Evolutionary conservation across 1,284 basidiomycete species (phyloP).

Genomic region (Puccinia hordei): DNA sequence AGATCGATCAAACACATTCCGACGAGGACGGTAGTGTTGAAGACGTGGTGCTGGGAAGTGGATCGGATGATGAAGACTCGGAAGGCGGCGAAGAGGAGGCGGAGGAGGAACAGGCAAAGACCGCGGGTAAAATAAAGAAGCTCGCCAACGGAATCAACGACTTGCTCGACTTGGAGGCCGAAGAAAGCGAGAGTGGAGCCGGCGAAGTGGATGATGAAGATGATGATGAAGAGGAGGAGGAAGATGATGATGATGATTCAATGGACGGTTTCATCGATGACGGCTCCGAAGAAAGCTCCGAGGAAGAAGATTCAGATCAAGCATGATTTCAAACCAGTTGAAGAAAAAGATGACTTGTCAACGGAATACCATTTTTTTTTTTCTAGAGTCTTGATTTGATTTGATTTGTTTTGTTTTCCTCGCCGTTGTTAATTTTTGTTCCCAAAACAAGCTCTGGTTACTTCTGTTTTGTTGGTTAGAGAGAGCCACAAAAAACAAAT

Average conservation of each 20-base stretch:
- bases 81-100: constrained; percentile 53
- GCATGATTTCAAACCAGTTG: background rate
- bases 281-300: constrained; percentile 53
- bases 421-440: too few species aligned
- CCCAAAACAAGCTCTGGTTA: too few species aligned
- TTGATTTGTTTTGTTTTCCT: too few species aligned
- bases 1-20: constrained; percentile 9
- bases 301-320: constrained; percentile 66
- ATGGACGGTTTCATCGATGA: constrained; percentile 69
- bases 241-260: constrained; percentile 64
- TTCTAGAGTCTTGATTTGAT: too few species aligned
- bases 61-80: constrained; percentile 27
- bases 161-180: constrained; percentile 66
- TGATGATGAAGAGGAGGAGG: constrained; percentile 63
- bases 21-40: constrained; percentile 57
- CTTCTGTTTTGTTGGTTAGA: too few species aligned
- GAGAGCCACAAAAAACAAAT: too few species aligned
- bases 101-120: too few species aligned
- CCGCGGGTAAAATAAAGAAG: background rate
- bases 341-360: too few species aligned
- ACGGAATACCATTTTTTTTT: too few species aligned
- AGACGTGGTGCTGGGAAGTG: constrained; percentile 54
- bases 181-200: constrained; percentile 63
- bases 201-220: constrained; percentile 56
- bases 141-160: constrained; percentile 58